Percentiles rank a stretch among this genome's conserved stretches.
These are phyloP conservation scores for Penicillium italicum DNA, from an alignment of 2,329 filamentous ascomycete genomes.

Conservation along the genomic window DNA sequence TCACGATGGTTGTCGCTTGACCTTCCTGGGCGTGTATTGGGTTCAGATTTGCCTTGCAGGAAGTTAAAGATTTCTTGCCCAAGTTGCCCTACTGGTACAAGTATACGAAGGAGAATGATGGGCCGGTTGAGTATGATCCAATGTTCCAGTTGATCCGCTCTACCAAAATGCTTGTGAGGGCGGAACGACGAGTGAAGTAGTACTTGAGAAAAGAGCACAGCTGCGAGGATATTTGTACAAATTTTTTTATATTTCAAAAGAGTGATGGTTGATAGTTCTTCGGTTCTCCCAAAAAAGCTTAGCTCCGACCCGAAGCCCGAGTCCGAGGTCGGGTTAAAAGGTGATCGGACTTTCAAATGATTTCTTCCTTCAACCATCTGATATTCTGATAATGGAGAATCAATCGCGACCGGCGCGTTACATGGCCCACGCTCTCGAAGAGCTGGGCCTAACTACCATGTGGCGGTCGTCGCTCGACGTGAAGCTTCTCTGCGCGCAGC, in stretches of 20 bases:
- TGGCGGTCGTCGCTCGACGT: constrained; percentile 38
- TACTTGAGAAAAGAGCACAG: neutral
- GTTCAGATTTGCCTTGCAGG: constrained; percentile 61
- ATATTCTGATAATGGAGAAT: constrained; percentile 2
- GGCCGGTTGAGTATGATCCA: constrained; percentile 42
- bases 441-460: constrained; percentile 38
- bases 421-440: constrained; percentile 21
- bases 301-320: neutral
- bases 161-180: constrained; percentile 27
- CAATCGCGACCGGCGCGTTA: constrained; percentile 5
- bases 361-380: neutral
- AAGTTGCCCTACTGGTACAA: constrained; percentile 59
- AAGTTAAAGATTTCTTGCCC: constrained; percentile 55
- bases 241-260: neutral
- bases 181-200: constrained; percentile 21
- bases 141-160: constrained; percentile 30
- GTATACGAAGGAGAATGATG: constrained; percentile 51
- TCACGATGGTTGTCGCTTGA: constrained; percentile 18
- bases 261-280: neutral
- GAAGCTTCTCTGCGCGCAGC: constrained; percentile 41
- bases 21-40: no score
- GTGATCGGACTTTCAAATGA: neutral
- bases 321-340: neutral
- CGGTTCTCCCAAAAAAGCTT: neutral
- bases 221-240: neutral